A percentile compares a stretch with the other conserved stretches of the same genome.
phyloP scores from a whole-genome alignment of 305 asterid species.

The Fraxinus ornus region DNA sequence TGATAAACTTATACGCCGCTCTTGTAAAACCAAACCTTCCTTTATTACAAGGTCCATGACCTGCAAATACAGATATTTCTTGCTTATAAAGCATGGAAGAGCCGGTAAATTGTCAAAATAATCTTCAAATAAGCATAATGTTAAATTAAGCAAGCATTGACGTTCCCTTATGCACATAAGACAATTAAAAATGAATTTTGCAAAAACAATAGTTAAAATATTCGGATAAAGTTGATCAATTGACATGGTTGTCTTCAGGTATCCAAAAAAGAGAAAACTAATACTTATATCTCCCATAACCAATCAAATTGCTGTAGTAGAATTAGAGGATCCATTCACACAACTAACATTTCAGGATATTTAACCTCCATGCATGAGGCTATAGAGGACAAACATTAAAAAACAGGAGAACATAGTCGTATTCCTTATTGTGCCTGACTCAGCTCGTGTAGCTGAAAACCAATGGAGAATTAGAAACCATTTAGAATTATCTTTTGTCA shows the following conservation, averaged over 20 bases:
- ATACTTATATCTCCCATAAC: neutral
- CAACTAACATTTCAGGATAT: neutral
- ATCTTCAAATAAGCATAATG: slow-evolving; percentile 6
- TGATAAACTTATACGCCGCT: slow-evolving; percentile 78
- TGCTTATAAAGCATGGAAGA: slow-evolving; percentile 13
- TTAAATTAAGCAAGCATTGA: neutral
- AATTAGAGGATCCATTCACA: neutral
- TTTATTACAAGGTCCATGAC: slow-evolving; percentile 63
- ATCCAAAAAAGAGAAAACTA: neutral
- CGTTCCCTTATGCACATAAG: neutral
- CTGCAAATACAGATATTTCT: slow-evolving; percentile 34
- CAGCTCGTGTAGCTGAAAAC: neutral
- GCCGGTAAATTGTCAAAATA: neutral
- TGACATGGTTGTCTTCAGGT: neutral
- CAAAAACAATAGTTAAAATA: neutral
- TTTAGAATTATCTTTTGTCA: neutral
- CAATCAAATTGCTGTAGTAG: neutral
- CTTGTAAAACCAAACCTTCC: slow-evolving; percentile 56
- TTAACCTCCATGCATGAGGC: slow-evolving; percentile 1
- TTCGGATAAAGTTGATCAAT: neutral
- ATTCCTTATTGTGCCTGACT: neutral
- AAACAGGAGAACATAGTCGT: neutral
- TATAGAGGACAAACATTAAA: neutral
- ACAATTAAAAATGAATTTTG: neutral
- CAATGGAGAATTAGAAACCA: neutral